Percentiles rank a stretch among this genome's conserved stretches.
phyloP scores from a whole-genome alignment of 495 filamentous ascomycete species.

The Letharia lupina region DNA sequence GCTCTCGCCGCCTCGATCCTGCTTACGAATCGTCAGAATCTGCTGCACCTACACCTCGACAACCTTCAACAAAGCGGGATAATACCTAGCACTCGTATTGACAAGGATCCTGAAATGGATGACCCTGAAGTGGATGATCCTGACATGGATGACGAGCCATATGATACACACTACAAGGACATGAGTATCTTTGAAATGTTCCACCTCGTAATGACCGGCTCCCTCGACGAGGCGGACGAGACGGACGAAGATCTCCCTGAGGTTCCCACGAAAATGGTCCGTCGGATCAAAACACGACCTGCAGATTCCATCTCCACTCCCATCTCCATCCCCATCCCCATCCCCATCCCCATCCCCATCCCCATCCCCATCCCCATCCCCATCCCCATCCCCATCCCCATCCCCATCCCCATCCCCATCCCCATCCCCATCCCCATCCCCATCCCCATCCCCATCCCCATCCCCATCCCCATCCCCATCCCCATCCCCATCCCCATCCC shows the following conservation, averaged over 20 bases:
- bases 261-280: no score
- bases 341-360: no score
- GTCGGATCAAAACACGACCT: neutral
- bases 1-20: neutral
- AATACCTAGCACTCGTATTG: neutral
- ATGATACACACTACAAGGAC: no score
- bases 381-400: no score
- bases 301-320: neutral
- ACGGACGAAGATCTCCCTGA: no score
- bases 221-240: neutral
- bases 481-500: no score
- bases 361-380: no score
- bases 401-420: no score
- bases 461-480: no score
- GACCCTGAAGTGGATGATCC: neutral
- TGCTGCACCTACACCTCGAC: neutral
- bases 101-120: neutral
- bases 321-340: no score
- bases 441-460: no score
- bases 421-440: no score
- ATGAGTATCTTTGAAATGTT: neutral
- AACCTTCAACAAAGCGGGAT: constrained; percentile 7
- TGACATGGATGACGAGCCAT: neutral
- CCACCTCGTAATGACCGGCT: neutral
- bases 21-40: neutral